Evolutionary conservation across 495 filamentous ascomycete genomes (phyloP), one percentile per base, ranked within the genome.

Genomic region (Cairneyella variabilis): DNA sequence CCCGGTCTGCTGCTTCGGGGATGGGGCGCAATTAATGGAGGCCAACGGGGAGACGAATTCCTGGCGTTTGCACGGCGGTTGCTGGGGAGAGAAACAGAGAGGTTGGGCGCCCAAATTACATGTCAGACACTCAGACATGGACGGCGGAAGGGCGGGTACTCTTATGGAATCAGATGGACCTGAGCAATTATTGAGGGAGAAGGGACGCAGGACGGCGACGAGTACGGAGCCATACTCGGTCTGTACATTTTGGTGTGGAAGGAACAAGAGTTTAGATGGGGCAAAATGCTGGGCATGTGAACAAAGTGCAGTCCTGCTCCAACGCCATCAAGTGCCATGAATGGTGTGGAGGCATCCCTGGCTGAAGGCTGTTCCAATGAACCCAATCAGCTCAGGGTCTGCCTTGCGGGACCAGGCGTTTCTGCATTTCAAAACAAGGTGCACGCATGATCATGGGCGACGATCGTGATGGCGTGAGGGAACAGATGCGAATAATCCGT

Each of bases 361-460:
- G 44, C 44, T 47, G 44, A 18, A 1, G 26, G 14, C 22, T 6
- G 28, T 32, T 32, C 7, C 28, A 25, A 9, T n/a, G n/a, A n/a
- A 30, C 8, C 52, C 45, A 55, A 54, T 54, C 10, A 39, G 17
- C 11, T 38, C 51, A 16, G 30, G 47, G 52, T 51, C 51, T 38
- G 45, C 51, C 47, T 55, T 51, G 57, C 30, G 20, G 21, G 2
- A 41, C 23, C 45, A 54, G 51, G 56, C 56, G 46, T 42, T 25
- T 23, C 20, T 53, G 48, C 41, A 38, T 46, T 50, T 51, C 42
- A 49, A 54, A 48, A 44, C 41, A 36, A 47, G 49, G 45, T 59
- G 56, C 51, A 56, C 58, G 58, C 58, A 61, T 61, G 58, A 61
- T 57, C 58, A 57, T 25, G 53, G 28, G 41, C 47, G 53, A 46